phyloP scores from a whole-genome alignment of 768 basidiomycete species.

The Serendipita sp. region DNA sequence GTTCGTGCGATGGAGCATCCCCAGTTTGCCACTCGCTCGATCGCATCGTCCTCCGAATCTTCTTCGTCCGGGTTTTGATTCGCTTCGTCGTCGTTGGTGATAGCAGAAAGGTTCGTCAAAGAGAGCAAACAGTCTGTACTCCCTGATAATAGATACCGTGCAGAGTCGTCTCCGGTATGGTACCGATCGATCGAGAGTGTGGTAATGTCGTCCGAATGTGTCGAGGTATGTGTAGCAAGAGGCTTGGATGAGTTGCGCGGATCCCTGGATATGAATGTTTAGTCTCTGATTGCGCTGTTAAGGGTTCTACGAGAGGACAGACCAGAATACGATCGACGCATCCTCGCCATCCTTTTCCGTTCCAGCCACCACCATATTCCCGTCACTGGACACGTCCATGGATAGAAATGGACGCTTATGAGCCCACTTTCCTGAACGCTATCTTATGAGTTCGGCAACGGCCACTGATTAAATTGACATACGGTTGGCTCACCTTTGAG shows the following conservation, averaged over 20 bases:
- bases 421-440: neutral
- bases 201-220: constrained; percentile 90
- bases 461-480: neutral
- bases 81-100: constrained; percentile 15
- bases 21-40: constrained; percentile 69
- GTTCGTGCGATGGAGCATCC: constrained; percentile 66
- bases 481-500: neutral
- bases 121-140: constrained; percentile 76
- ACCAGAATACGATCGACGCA: constrained; percentile 77
- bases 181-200: constrained; percentile 40
- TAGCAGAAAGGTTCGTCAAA: constrained; percentile 39
- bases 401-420: constrained; percentile 9
- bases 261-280: constrained; percentile 39
- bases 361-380: constrained; percentile 62
- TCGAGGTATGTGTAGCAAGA: constrained; percentile 61
- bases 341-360: constrained; percentile 71
- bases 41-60: constrained; percentile 76
- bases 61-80: constrained; percentile 24
- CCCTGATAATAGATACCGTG: constrained; percentile 46
- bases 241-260: constrained; percentile 59
- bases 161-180: constrained; percentile 14
- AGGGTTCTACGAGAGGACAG: constrained; percentile 9
- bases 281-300: too few species aligned
- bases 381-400: constrained; percentile 48
- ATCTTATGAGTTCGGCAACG: neutral